Evolutionary conservation across 2,329 filamentous ascomycete genomes (phyloP), one percentile per base, ranked within the genome.

Genomic region (Colletotrichum godetiae): DNA sequence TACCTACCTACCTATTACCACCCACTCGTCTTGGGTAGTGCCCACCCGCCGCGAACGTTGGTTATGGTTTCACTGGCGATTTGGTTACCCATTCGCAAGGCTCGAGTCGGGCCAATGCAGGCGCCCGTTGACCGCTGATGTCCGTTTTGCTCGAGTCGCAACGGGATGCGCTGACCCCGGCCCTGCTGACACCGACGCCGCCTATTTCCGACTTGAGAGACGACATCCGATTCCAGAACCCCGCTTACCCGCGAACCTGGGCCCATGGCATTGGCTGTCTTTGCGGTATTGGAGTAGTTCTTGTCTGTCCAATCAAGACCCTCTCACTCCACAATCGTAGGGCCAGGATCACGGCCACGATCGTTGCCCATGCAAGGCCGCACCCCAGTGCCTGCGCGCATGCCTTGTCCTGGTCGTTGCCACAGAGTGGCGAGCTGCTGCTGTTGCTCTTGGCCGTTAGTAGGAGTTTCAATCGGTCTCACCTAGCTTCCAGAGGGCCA

Each of bases 131-230:
- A 35, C 15, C 33, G 42, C n/a, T 22, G 33, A n/a, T 37, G 58
- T 3, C 42, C 42, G 42, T 22, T n/a, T 53, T 53, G 4, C 12
- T 29, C 24, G 58, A 12, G 2, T 52, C 15, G 24, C 42, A 13
- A 24, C 29, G 7, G 15, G 19, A 27, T 60, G 22, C 35, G 0
- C 62, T 63, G 42, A 59, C 35, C 12, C 68, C 63, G 52, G 29
- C 22, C n/a, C 42, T 62, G 63, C 35, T 68, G 35, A 31, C 49
- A 24, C 29, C 27, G 8, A 22, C 56, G 55, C 46, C 64, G 63
- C 57, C 58, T 62, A 55, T 35, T 27, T 37, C 65, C 53, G 55
- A 64, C 67, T 64, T 55, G 31, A 22, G 35, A 49, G 37, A 69
- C 59, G 33, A 69, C 69, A 42, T 35, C 55, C 24, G 42, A 10